Conservation (phyloP, 2,329 filamentous ascomycete genomes). For the Curvularia hawaiiensis region DNA sequence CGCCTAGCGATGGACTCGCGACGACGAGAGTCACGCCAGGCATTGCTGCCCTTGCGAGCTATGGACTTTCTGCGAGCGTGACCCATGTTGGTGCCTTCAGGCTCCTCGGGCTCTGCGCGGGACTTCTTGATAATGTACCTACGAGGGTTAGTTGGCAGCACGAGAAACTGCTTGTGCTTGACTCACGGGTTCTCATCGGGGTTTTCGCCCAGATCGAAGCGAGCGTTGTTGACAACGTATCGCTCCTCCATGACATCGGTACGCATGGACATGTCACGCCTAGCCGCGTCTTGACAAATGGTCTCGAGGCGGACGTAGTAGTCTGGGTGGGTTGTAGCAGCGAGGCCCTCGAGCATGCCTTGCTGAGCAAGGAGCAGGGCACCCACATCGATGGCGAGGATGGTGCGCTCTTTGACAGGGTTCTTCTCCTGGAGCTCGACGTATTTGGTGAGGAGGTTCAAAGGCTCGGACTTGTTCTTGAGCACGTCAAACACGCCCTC, state of each 20-base stretch:
- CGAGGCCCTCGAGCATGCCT: slow-evolving; percentile 77
- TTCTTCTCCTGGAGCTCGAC: slow-evolving; percentile 80
- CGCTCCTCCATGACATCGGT: slow-evolving; percentile 84
- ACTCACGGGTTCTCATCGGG: slow-evolving; percentile 70
- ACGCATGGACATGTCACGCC: slow-evolving; percentile 72
- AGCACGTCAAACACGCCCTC: slow-evolving; percentile 64
- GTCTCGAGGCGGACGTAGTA: slow-evolving; percentile 81
- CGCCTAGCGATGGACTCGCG: slow-evolving; percentile 82
- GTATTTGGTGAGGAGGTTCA: slow-evolving; percentile 75
- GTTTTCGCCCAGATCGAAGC: slow-evolving; percentile 79
- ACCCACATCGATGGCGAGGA: slow-evolving; percentile 81
- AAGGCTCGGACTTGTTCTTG: slow-evolving; percentile 64
- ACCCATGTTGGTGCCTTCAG: slow-evolving; percentile 55
- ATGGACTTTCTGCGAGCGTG: slow-evolving; percentile 51
- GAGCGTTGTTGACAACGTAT: slow-evolving; percentile 90
- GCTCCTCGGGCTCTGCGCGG: slow-evolving; percentile 52
- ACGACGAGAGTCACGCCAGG: slow-evolving; percentile 76
- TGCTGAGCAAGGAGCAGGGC: slow-evolving; percentile 76
- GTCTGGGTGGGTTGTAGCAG: slow-evolving; percentile 83
- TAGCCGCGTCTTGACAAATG: slow-evolving; percentile 74
- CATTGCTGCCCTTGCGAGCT: slow-evolving; percentile 79
- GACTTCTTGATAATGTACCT: slow-evolving; percentile 78
- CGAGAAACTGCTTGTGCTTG: background rate
- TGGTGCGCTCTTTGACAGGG: slow-evolving; percentile 77
- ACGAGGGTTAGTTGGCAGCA: slow-evolving; percentile 58